Conservation (phyloP, 1,284 basidiomycete genomes). For the Papiliotrema fonsecae region DNA sequence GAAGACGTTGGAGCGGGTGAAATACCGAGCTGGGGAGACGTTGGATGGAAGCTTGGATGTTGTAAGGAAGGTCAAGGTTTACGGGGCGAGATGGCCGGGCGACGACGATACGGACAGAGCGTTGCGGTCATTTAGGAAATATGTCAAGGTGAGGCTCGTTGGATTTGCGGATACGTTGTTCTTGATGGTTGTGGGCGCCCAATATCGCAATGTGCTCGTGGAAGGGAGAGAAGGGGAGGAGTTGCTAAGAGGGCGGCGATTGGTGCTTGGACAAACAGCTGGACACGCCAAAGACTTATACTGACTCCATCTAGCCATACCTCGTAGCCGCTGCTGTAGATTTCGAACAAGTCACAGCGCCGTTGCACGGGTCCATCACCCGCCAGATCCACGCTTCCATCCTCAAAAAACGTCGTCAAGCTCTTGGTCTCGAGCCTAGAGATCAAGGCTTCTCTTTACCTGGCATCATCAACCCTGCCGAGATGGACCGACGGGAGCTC, state of each 20-base stretch:
- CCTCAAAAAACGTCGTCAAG: conserved; percentile 50
- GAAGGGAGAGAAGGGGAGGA: background rate
- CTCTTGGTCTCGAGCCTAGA: conserved; percentile 61
- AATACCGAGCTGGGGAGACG: conserved; percentile 65
- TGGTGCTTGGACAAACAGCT: too few relatives aligned
- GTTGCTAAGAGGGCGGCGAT: too few relatives aligned
- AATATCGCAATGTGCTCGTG: background rate
- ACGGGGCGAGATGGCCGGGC: conserved; percentile 84
- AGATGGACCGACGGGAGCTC: conserved; percentile 60
- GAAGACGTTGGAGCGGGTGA: conserved; percentile 74
- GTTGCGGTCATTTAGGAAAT: conserved; percentile 85
- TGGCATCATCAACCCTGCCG: conserved; percentile 56
- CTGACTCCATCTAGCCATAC: conserved; percentile 67
- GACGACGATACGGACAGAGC: conserved; percentile 87
- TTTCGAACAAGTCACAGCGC: conserved; percentile 77
- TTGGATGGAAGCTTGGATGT: conserved; percentile 60
- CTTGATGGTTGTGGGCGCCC: background rate
- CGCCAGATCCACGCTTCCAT: conserved; percentile 53
- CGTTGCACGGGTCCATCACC: conserved; percentile 75
- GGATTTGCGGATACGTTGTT: background rate
- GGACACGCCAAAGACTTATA: too few relatives aligned
- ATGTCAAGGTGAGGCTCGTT: conserved; percentile 74
- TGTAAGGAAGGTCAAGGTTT: conserved; percentile 79
- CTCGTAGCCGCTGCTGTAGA: conserved; percentile 91
- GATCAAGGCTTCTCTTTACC: conserved; percentile 54